Conservation (phyloP, 192 early-diverging fungal genomes). For the Spizellomyces sp. region DNA sequence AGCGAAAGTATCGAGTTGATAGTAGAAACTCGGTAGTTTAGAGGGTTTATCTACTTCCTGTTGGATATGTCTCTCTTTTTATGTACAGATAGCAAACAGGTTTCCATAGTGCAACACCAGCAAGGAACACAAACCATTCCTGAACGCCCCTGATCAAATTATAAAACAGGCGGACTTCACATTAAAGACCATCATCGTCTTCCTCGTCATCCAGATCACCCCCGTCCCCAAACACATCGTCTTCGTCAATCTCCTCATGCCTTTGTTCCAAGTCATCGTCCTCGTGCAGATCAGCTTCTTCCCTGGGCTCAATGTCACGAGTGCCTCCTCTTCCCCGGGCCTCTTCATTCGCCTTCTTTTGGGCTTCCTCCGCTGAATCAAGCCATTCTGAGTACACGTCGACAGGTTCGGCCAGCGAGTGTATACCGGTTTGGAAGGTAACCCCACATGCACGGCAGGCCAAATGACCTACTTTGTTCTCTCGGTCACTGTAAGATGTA, state of each 20-base stretch:
- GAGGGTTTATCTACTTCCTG: no score
- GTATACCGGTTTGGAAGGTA: slow-evolving; percentile 71
- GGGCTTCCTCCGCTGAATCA: slow-evolving; percentile 74
- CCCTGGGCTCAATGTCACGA: background rate
- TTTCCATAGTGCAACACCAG: background rate
- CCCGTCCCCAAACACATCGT: background rate
- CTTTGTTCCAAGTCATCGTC: background rate
- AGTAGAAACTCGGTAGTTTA: no score
- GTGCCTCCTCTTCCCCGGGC: background rate
- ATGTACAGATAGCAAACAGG: background rate
- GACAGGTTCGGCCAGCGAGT: slow-evolving; percentile 73
- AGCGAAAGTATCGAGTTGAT: background rate
- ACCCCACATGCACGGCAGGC: slow-evolving; percentile 79
- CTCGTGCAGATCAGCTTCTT: background rate
- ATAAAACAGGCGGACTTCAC: no score
- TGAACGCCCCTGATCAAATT: background rate
- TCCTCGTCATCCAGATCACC: background rate
- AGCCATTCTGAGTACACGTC: slow-evolving; percentile 94
- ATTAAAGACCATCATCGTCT: no score
- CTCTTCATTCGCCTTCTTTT: slow-evolving; percentile 17
- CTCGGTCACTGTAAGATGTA: slow-evolving; percentile 53
- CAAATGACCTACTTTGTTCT: slow-evolving; percentile 73
- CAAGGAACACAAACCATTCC: background rate
- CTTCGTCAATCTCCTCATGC: background rate
- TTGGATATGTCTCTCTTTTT: background rate